These are phyloP conservation scores for Penicillium sclerotigenum DNA, from an alignment of 2,329 filamentous ascomycete genomes.

Conservation along the genomic window DNA sequence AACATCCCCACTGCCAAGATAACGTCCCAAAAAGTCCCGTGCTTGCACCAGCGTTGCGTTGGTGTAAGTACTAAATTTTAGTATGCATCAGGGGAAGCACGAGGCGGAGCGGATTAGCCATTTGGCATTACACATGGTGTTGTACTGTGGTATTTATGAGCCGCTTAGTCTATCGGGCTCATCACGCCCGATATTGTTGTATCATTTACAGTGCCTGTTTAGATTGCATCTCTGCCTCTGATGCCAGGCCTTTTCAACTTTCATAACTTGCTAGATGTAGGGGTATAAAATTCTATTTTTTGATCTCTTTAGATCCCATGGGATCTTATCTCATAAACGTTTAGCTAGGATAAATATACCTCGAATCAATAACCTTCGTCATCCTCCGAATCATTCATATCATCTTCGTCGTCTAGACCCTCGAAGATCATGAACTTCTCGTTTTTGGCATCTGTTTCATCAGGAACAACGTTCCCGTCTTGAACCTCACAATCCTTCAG, in stretches of 20 bases:
- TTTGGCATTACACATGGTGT: not conserved
- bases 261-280: constrained; percentile 2
- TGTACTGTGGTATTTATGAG: not conserved
- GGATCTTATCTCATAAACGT: constrained; percentile 8
- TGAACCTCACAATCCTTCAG: constrained; percentile 90
- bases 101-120: not conserved
- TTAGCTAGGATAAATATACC: not conserved
- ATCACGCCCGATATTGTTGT: not conserved
- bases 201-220: too few relatives aligned
- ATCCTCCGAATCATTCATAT: constrained; percentile 34
- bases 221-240: not conserved
- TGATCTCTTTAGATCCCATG: constrained; percentile 1
- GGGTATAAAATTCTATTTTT: constrained; percentile 11
- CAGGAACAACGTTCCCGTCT: constrained; percentile 76
- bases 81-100: constrained; percentile 2
- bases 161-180: not conserved
- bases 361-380: constrained; percentile 18
- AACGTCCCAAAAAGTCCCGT: not conserved
- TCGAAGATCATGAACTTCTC: constrained; percentile 60
- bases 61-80: not conserved
- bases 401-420: constrained; percentile 38
- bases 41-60: not conserved
- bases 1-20: not conserved
- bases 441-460: constrained; percentile 64
- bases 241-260: not conserved